Percentiles rank a stretch among this genome's conserved stretches.
These are phyloP conservation scores for Mycena filopes DNA, from an alignment of 768 basidiomycete genomes.

Conservation along the genomic window DNA sequence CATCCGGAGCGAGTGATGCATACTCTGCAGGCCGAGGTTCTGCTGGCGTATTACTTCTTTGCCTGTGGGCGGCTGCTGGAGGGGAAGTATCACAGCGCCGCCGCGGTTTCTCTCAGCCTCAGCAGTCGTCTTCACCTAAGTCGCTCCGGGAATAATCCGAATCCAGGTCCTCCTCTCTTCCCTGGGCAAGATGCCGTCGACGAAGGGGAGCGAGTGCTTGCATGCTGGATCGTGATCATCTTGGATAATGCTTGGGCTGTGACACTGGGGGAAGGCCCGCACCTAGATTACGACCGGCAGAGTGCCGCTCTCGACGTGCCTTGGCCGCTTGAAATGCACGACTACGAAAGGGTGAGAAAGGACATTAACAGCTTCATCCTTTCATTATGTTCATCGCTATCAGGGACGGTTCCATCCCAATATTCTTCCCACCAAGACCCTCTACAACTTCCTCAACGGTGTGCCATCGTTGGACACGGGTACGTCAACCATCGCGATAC, in stretches of 20 bases:
- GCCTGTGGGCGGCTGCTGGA: slow-evolving; percentile 59
- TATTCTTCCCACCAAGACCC: slow-evolving; percentile 4
- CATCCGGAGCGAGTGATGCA: slow-evolving; percentile 57
- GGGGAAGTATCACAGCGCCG: slow-evolving; percentile 52
- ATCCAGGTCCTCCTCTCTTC: slow-evolving; percentile 37
- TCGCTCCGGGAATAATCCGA: slow-evolving; percentile 36
- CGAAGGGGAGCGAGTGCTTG: slow-evolving; percentile 50
- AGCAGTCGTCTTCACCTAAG: slow-evolving; percentile 52
- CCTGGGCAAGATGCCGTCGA: slow-evolving; percentile 43
- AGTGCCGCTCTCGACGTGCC: slow-evolving; percentile 42
- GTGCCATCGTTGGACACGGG: not conserved
- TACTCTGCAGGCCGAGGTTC: slow-evolving; percentile 62
- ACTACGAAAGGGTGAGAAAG: slow-evolving; percentile 48
- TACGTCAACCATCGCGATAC: slow-evolving; percentile 8
- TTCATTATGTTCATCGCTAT: not conserved
- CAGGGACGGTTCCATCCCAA: not conserved
- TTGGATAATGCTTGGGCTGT: slow-evolving; percentile 57
- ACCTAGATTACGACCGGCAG: slow-evolving; percentile 23
- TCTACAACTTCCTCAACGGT: slow-evolving; percentile 3
- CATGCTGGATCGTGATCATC: slow-evolving; percentile 47
- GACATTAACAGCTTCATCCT: too few relatives aligned
- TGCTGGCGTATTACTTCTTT: slow-evolving; percentile 68
- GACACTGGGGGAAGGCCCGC: slow-evolving; percentile 42
- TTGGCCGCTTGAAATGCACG: slow-evolving; percentile 50
- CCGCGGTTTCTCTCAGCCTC: slow-evolving; percentile 47